Base-by-base conservation (phyloP, 441 rosid species). In the Erodium trifolium region DNA sequence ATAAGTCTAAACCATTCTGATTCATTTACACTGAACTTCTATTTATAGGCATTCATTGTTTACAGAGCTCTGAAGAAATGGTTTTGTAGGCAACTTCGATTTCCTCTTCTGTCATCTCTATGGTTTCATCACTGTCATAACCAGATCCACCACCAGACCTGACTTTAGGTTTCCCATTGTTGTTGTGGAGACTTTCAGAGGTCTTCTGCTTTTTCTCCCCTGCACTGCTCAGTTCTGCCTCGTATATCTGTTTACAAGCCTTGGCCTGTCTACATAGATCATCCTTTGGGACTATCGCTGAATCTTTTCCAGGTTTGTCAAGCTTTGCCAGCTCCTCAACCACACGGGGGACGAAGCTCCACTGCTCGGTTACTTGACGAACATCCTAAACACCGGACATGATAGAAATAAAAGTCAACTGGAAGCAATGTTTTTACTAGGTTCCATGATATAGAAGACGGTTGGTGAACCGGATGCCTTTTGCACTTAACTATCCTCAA, bases 81-180 rank as follows among this genome's bases (percentile, higher is more conserved):
- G 71, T 80, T 65, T 69, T 76, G 71, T 73, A 80, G 16, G 96
- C 96, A 60, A 66, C 69, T 47, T 87, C 89, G 39, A 87, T 87
- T 78, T 92, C 98, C 67, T 90, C 97, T 78, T 88, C 94, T 0
- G 98, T 90, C 98, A 94, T 92, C 83, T 87, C 97, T 16, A 92
- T 76, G 17, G 98, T 94, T 78, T 86, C 87, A 0, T 94, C 99
- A 11, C 97, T 90, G 73, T 94, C 91, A 13, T 86, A 94, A 10
- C 9, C 41, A 37, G 41, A 37, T 37, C 41, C 41, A 37, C 74
- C 78, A 18, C 63, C 53, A 63, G 81, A 59, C 43, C 45, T 60
- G 45, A 65, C 74, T 72, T 66, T 71, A 37, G 65, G 67, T 76
- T 19, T 72, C 37, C 57, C 70, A 7, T 68, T 65, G 51, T 76